Conservation (phyloP, 352 stramenopile genomes). For the Pythium pectinolyticum region DNA sequence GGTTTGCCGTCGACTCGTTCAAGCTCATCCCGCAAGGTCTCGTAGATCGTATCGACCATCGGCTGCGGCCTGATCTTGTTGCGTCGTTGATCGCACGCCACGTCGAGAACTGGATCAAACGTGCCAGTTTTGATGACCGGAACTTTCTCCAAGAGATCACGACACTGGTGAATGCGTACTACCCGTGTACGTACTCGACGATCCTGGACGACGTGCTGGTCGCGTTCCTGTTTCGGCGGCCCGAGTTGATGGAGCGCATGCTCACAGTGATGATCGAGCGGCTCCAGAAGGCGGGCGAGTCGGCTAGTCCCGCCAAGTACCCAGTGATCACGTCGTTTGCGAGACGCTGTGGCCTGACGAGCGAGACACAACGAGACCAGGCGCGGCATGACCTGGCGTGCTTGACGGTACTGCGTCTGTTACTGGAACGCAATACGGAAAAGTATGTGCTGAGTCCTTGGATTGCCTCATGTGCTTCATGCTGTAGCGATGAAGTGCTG, state of each 20-base stretch:
- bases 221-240: conserved; percentile 73
- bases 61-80: conserved; percentile 55
- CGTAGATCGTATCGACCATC: conserved; percentile 75
- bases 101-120: conserved; percentile 69
- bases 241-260: conserved; percentile 69
- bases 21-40: conserved; percentile 84
- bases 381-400: conserved; percentile 65
- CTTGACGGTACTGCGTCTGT: conserved; percentile 64
- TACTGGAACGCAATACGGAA: conserved; percentile 75
- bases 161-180: conserved; percentile 76
- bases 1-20: conserved; percentile 68
- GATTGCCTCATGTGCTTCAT: conserved; percentile 60
- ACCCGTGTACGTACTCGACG: conserved; percentile 78
- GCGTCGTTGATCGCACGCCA: conserved; percentile 57
- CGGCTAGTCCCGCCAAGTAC: conserved; percentile 56
- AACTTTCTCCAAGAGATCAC: conserved; percentile 72
- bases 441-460: conserved; percentile 75
- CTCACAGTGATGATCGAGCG: conserved; percentile 73
- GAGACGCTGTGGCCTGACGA: conserved; percentile 14
- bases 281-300: conserved; percentile 63
- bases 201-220: conserved; percentile 81
- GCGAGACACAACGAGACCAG: conserved; percentile 17
- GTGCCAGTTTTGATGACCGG: conserved; percentile 55
- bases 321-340: conserved; percentile 67
- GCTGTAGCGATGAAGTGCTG: conserved; percentile 59